Base-by-base conservation (phyloP, 2,329 filamentous ascomycete genomes). In the Pyricularia sp. region DNA sequence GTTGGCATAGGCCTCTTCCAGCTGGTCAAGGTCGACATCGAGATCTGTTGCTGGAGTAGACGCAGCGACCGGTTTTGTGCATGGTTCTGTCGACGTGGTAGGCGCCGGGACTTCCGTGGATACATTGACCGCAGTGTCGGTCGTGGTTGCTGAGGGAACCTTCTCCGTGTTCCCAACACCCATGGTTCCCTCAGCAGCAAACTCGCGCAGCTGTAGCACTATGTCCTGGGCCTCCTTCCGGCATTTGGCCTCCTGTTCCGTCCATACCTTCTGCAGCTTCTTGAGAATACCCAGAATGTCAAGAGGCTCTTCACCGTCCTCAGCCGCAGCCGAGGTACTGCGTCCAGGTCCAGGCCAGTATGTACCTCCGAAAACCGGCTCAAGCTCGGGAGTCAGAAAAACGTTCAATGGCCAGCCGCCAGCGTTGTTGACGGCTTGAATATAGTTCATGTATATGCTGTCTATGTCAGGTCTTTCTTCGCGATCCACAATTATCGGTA, bases 401-500 rank as follows among this genome's bases (percentile, higher is more conserved):
- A 96, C 88, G 72, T 97, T 97, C 67, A 97, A 78, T 0, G 94
- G 94, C 93, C 94, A 97, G 53, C 94, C 94, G 10, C 92, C 93
- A 1, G 85, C 88, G 24, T 90, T 92, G 66, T 89, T 96, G 12
- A 94, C 93, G 1, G 93, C 93, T 74, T 97, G 92, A 55, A 96
- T 88, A 75, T 96, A 99, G 78, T 96, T 96, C 91, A 97, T 97
- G 75, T 97, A 97, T 68, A 97, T 93, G 67, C 90, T 87, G 73
- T 99, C 94, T 68, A 97, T 86, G 73, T 97, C 93, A 9, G 93
- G 93, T 30, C 93, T 87, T 76, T 96, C 91, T 76, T 99, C 94
- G 66, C 93, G 86, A 75, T 99, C 94, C 71, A 97, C 85, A 70
- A 97, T 89, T 74, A 97, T 87, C 4, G 94, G 93, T 60, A 99